phyloP scores from a whole-genome alignment of 2,329 filamentous ascomycete species.

The Sarocladiaceae sp. region DNA sequence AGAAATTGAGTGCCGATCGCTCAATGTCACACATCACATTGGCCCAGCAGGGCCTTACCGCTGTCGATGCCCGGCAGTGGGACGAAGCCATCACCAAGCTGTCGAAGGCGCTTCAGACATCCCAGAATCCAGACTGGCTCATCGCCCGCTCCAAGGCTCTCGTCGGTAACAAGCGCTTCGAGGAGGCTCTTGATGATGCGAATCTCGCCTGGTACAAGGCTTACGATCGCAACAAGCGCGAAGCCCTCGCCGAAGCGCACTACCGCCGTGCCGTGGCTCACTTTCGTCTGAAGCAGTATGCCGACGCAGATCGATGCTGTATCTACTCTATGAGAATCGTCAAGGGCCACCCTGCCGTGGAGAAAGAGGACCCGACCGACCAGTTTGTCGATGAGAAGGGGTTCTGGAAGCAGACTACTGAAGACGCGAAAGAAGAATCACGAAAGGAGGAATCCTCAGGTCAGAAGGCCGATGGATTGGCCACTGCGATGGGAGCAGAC shows the following conservation, averaged over 20 bases:
- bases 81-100: slow-evolving; percentile 63
- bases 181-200: slow-evolving; percentile 65
- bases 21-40: slow-evolving; percentile 47
- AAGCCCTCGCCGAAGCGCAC: slow-evolving; percentile 76
- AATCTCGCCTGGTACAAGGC: slow-evolving; percentile 61
- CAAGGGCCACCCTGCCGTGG: slow-evolving; percentile 25
- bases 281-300: slow-evolving; percentile 65
- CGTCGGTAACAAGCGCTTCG: slow-evolving; percentile 56
- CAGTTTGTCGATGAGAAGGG: slow-evolving; percentile 38
- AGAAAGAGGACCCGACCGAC: slow-evolving; percentile 26
- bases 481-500: slow-evolving; percentile 2
- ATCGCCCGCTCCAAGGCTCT: slow-evolving; percentile 78
- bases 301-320: slow-evolving; percentile 71
- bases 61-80: slow-evolving; percentile 61
- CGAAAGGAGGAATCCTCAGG: slow-evolving; percentile 17
- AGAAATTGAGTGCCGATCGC: neutral
- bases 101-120: slow-evolving; percentile 61
- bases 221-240: slow-evolving; percentile 64
- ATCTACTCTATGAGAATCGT: slow-evolving; percentile 46
- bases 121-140: slow-evolving; percentile 71
- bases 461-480: neutral
- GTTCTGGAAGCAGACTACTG: slow-evolving; percentile 38
- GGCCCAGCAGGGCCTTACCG: slow-evolving; percentile 59
- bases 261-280: slow-evolving; percentile 74
- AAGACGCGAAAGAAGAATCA: slow-evolving; percentile 23